A percentile compares a stretch with the other conserved stretches of the same genome.
Evolutionary conservation across 306 rosid genomes (phyloP).

Genomic region (Gastrolobium bilobum): DNA sequence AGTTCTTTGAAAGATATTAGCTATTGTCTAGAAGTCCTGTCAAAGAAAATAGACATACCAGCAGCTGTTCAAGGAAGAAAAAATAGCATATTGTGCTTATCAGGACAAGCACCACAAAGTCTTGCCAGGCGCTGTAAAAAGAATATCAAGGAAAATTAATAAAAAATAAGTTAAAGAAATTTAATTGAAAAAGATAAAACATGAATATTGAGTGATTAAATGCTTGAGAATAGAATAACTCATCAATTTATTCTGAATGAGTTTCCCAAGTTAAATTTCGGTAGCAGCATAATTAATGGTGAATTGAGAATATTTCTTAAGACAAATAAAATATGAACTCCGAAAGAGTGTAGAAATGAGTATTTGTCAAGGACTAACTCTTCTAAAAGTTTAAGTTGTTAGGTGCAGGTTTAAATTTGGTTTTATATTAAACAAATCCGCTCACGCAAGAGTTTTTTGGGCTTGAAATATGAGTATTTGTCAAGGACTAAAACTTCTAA

Average conservation of each 20-base stretch:
- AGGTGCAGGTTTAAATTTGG: background rate
- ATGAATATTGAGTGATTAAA: slow-evolving; percentile 26
- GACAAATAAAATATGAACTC: background rate
- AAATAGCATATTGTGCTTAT: slow-evolving; percentile 96
- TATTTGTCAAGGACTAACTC: slow-evolving; percentile 8
- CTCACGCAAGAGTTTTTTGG: background rate
- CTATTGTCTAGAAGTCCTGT: slow-evolving; percentile 39
- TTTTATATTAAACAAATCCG: background rate
- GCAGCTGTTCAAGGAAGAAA: slow-evolving; percentile 98
- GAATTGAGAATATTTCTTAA: slow-evolving; percentile 22
- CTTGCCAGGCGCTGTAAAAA: slow-evolving; percentile 93
- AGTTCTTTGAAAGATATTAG: slow-evolving; percentile 25
- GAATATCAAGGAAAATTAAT: slow-evolving; percentile 27
- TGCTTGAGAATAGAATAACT: slow-evolving; percentile 36
- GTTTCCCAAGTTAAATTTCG: slow-evolving; percentile 21
- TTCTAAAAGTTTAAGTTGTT: background rate
- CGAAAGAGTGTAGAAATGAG: background rate
- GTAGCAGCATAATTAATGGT: slow-evolving; percentile 18
- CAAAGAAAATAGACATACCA: slow-evolving; percentile 71
- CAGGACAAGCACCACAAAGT: slow-evolving; percentile 90
- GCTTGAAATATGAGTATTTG: background rate
- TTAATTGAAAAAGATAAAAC: slow-evolving; percentile 11
- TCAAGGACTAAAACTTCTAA: background rate
- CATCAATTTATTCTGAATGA: slow-evolving; percentile 17
- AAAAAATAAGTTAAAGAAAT: slow-evolving; percentile 27